Evolutionary conservation across 208 protist genomes (phyloP), one percentile per base, ranked within the genome.

Genomic region (Leishmania arabica): DNA sequence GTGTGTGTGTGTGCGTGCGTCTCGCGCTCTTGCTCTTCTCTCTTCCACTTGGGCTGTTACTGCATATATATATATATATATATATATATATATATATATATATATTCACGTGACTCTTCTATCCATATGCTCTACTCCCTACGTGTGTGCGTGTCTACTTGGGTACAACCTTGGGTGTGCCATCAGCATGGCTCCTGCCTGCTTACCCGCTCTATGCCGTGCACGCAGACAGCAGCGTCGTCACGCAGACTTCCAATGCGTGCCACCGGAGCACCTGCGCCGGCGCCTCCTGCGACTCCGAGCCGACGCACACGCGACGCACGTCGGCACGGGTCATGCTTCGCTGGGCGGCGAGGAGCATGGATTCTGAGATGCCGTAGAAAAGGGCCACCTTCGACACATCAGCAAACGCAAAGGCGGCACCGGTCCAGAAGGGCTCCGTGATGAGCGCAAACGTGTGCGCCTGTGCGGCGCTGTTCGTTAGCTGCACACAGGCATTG

Each of bases 221-320:
- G 62, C 81, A 86, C 27, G 84, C 84, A 15, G 90, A 81, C 1
- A 96, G 80, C 9, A 87, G 82, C 24, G 90, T 92, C 53, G 92
- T 87, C 3, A 96, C 86, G 49, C 90, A 89, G 53, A 85, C 58
- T 70, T 96, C 90, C 65, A 96, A 70, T 53, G 86, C 70, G 24
- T 81, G 68, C 77, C 86, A 77, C 62, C 77, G 81, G 75, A 79
- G 83, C 64, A 47, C 40, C 60, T 54, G 82, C 75, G 47, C 21
- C 77, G 68, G 71, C 60, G 8, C 85, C 64, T 21, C 45, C 31
- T 53, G 65, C 9, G 74, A 80, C 53, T 37, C 65, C 8, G 56
- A 31, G n/a, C 4, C 53, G 53, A 74, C 19, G 21, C 60, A 78
- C 54, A 75, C 68, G 51, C 80, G 51, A 27, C 31, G 70, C 51